Evolutionary conservation across 495 filamentous ascomycete species (phyloP).

Genomic region (Articulospora tetracladia): DNA sequence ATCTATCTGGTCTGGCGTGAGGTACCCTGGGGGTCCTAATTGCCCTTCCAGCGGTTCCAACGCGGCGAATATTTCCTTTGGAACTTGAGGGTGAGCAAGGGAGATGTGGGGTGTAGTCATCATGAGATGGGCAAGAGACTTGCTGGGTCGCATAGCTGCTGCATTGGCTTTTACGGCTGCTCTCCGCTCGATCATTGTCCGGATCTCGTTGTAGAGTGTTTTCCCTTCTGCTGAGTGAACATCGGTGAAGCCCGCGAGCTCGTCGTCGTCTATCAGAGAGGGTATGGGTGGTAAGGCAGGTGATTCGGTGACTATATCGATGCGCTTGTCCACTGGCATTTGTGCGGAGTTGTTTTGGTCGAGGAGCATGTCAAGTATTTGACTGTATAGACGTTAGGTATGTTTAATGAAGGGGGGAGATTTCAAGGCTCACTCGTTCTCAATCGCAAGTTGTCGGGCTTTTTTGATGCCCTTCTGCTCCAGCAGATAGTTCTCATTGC

Average conservation of each 20-base stretch:
- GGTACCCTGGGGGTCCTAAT: slow-evolving; percentile 39
- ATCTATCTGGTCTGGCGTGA: slow-evolving; percentile 74
- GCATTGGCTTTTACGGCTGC: slow-evolving; percentile 34
- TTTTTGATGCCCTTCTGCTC: slow-evolving; percentile 75
- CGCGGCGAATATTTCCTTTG: not conserved
- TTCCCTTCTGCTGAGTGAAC: slow-evolving; percentile 38
- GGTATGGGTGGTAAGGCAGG: slow-evolving; percentile 13
- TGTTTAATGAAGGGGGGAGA: slow-evolving; percentile 41
- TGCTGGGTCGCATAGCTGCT: slow-evolving; percentile 35
- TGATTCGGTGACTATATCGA: slow-evolving; percentile 29
- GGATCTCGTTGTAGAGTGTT: slow-evolving; percentile 31
- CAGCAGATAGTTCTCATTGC: slow-evolving; percentile 69
- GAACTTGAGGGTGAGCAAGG: not conserved
- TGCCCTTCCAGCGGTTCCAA: slow-evolving; percentile 6
- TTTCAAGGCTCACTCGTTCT: slow-evolving; percentile 65
- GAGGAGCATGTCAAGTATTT: slow-evolving; percentile 69
- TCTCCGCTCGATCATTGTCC: slow-evolving; percentile 18
- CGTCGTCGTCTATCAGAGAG: slow-evolving; percentile 13
- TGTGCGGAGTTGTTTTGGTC: slow-evolving; percentile 80
- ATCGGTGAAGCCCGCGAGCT: slow-evolving; percentile 29
- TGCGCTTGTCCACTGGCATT: slow-evolving; percentile 69
- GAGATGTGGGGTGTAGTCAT: slow-evolving; percentile 23
- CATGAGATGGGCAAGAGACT: slow-evolving; percentile 36
- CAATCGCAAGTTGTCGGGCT: slow-evolving; percentile 73
- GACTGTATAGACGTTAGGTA: slow-evolving; percentile 32